A percentile compares a stretch with the other conserved stretches of the same genome.
Conservation (phyloP, 148 eudicot species). For the Vaccinium vitisidaea region DNA sequence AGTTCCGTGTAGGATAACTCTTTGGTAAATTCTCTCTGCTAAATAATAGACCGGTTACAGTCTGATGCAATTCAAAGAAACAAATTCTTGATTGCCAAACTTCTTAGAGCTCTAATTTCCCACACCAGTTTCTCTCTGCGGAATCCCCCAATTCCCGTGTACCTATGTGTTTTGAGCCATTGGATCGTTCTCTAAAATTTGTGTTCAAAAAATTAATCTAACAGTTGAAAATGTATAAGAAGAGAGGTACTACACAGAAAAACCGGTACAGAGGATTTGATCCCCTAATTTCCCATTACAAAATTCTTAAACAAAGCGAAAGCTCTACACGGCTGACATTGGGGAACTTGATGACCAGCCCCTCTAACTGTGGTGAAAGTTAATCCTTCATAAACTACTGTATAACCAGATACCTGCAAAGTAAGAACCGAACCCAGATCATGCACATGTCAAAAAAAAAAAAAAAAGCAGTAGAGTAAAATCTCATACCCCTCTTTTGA, state of each 20-base stretch:
- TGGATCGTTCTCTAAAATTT: no score
- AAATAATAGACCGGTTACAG: background rate
- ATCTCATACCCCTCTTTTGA: background rate
- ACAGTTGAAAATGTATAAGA: no score
- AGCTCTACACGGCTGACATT: conserved; percentile 5
- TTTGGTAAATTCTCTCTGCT: background rate
- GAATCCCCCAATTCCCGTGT: no score
- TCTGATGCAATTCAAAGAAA: background rate
- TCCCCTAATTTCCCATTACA: background rate
- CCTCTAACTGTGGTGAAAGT: conserved; percentile 11
- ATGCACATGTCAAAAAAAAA: background rate
- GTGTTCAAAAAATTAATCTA: no score
- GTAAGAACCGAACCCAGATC: background rate
- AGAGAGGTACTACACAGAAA: no score
- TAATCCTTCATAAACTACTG: conserved; percentile 19
- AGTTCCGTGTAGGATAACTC: background rate
- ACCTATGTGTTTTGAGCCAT: no score
- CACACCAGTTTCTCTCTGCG: no score
- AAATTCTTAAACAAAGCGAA: conserved; percentile 9
- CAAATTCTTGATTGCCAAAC: background rate
- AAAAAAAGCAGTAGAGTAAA: background rate
- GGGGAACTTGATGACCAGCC: conserved; percentile 16
- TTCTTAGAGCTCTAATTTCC: background rate
- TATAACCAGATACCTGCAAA: conserved; percentile 25
- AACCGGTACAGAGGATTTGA: no score